Base-by-base conservation (phyloP, 139 green algal species). In the Chlorella ohadii region DNA sequence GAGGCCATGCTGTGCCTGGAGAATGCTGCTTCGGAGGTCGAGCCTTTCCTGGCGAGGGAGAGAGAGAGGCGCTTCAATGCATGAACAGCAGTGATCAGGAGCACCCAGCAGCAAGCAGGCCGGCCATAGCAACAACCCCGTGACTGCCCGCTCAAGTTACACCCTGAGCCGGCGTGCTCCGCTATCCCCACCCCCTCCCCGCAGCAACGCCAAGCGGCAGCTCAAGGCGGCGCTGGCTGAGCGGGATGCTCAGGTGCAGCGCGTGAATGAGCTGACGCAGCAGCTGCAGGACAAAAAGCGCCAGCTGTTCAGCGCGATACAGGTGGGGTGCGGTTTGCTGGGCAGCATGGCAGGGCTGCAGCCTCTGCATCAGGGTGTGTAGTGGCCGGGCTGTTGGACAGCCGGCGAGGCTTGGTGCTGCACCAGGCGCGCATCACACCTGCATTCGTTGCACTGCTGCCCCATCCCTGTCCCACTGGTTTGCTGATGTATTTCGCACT, bases 281-380 rank as follows among this genome's bases (percentile, higher is more conserved):
- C 83, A 80, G 83, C 74, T 82, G 83, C 83, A 85, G 68, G 80
- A 85, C 68, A 85, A 85, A 36, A 85, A 85, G 70, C 80, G 80
- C 6, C 80, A 85, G 80, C 80, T 85, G 34, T 85, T 85, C 55
- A 65, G 5, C 56, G 80, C 80, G 3, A 85, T 85, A n/a, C 80
- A 85, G 78, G 78, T 74, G 28, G 11, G 17, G 73, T 13, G 72
- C 19, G 1, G 22, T n/a, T n/a, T n/a, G n/a, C n/a, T n/a, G n/a
- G n/a, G n/a, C n/a, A n/a, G n/a, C n/a, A n/a, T n/a, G n/a, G n/a
- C n/a, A n/a, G n/a, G n/a, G n/a, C n/a, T n/a, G n/a, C n/a, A n/a
- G n/a, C n/a, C n/a, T n/a, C n/a, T n/a, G n/a, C n/a, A n/a, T n/a
- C n/a, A n/a, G n/a, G n/a, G n/a, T n/a, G n/a, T n/a, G n/a, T n/a